Evolutionary conservation across 2,329 filamentous ascomycete species (phyloP), one percentile per base, ranked within the genome.

Genomic region (Aspergillus hortae): DNA sequence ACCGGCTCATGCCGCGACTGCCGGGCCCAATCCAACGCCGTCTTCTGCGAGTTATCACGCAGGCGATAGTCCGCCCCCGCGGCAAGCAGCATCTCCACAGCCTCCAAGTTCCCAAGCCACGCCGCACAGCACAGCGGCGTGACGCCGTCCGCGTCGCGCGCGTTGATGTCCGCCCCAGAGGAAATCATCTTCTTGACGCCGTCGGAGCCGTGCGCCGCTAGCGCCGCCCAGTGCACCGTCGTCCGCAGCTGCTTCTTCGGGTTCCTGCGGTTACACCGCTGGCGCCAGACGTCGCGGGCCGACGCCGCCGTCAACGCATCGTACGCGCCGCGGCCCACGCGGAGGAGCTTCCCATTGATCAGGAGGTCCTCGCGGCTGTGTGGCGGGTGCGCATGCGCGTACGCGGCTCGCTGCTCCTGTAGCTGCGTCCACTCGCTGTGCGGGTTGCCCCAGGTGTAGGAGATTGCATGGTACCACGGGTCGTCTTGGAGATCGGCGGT

Each of bases 361-460:
- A 41, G 15, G 21, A 51, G 33, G 4, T 15, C 4, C 4, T 51
- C 48, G 15, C 25, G 30, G 25, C 35, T 12, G 0, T 17, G 42
- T 4, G 30, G 32, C 1, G 48, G 48, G 12, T 51, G 43, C 4
- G 19, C 19, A 2, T 25, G 11, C 6, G 19, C 14, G n/a, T 51
- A 51, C 0, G 30, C 19, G 6, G 19, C 23, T 4, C 25, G 43
- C 6, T 19, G 19, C 14, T 40, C 48, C 25, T 41, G 42, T 4
- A 42, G 40, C 14, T 38, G 42, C 6, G 19, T 30, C 7, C 44
- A 25, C 19, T 51, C 42, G 12, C 41, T 51, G 4, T 51, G 48
- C 11, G 42, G 48, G 43, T 51, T 51, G 33, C 43, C 43, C 48
- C 48, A 51, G 35, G 48, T 51, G 43, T 51, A 51, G 9, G 48